phyloP scores from a whole-genome alignment of 306 rosid genomes.

The Clitoria ternatea region DNA sequence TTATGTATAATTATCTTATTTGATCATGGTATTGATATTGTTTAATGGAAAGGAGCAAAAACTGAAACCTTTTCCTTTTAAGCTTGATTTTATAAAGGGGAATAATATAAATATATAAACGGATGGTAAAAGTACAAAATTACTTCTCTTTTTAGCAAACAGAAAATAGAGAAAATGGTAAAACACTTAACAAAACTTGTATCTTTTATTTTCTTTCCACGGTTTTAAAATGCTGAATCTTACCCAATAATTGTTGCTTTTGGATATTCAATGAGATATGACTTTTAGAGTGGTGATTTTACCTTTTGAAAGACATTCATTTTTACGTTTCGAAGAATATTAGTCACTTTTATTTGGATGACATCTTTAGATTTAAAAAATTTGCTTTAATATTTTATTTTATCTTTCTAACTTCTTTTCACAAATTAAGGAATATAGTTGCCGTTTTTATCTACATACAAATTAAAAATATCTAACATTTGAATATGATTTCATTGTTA shows the following conservation, averaged over 20 bases:
- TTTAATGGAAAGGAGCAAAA: not conserved
- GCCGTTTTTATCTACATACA: too few species aligned
- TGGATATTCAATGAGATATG: too few species aligned
- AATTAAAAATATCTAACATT: too few species aligned
- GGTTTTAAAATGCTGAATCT: not conserved
- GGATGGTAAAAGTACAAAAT: not conserved
- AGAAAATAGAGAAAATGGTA: not conserved
- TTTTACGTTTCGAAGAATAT: too few species aligned
- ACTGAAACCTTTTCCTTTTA: not conserved
- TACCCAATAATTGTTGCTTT: not conserved
- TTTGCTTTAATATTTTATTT: too few species aligned
- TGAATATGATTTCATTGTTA: too few species aligned
- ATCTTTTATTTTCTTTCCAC: not conserved
- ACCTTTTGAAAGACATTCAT: too few species aligned
- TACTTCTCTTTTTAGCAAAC: not conserved
- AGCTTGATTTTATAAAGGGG: not conserved
- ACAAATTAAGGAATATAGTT: too few species aligned
- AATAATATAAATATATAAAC: not conserved
- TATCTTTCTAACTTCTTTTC: too few species aligned
- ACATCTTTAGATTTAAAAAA: too few species aligned
- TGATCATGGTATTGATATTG: not conserved
- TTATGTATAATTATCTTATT: not conserved
- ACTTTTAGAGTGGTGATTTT: too few species aligned
- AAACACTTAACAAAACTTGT: not conserved
- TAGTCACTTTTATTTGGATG: too few species aligned